Percentiles rank a stretch among this genome's conserved stretches.
Conservation (phyloP, 2,329 filamentous ascomycete species). For the Penicillium italicum region DNA sequence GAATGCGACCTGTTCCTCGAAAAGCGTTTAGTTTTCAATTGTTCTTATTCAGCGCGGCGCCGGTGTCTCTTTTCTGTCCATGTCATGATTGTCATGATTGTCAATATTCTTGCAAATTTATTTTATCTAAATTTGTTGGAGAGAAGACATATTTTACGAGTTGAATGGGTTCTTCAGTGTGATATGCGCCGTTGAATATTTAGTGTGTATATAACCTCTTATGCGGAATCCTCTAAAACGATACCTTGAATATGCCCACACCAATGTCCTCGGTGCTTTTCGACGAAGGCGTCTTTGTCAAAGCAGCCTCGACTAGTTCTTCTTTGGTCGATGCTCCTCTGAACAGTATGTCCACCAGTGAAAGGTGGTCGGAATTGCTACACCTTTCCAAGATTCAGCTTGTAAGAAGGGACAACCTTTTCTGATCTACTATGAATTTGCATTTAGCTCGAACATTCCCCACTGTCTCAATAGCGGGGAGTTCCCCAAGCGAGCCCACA, state of each 20-base stretch:
- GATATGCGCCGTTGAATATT: background rate
- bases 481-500: constrained; percentile 10
- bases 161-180: background rate
- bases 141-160: background rate
- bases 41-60: constrained; percentile 8
- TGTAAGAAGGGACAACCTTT: background rate
- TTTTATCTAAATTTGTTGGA: background rate
- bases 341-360: background rate
- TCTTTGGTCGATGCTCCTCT: background rate
- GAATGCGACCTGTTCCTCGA: background rate
- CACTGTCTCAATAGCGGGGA: background rate
- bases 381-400: background rate
- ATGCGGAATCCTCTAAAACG: background rate
- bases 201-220: constrained; percentile 1
- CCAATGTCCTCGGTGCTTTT: background rate
- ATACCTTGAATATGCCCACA: background rate
- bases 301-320: background rate
- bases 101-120: background rate
- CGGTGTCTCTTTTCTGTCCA: constrained; percentile 13
- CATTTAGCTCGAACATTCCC: background rate
- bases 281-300: background rate
- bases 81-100: constrained; percentile 5
- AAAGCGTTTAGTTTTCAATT: background rate
- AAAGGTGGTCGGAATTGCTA: background rate
- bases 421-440: background rate